These are phyloP conservation scores for Pseudognaphalium luteoalbum DNA, from an alignment of 129 eudicot genomes.

Conservation along the genomic window DNA sequence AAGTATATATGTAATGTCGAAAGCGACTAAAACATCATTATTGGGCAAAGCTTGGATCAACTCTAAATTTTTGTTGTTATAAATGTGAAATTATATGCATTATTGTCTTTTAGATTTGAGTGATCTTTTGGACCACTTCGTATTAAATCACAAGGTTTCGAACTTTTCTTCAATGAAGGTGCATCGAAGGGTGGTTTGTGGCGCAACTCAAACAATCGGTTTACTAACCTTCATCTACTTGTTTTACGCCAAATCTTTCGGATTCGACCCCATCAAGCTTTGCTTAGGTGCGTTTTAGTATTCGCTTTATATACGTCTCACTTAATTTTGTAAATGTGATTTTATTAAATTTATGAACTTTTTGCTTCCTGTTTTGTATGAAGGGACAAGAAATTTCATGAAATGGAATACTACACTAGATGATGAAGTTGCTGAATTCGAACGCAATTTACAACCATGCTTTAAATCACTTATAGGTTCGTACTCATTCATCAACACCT, in stretches of 20 bases:
- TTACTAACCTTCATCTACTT: slow-evolving; percentile 35
- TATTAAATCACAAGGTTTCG: not conserved
- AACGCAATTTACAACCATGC: slow-evolving; percentile 16
- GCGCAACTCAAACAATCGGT: slow-evolving; percentile 30
- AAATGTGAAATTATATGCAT: not conserved
- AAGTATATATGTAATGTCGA: slow-evolving; percentile 16
- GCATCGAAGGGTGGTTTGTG: slow-evolving; percentile 27
- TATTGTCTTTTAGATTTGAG: not conserved
- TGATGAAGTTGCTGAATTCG: slow-evolving; percentile 9
- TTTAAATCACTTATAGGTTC: slow-evolving; percentile 32
- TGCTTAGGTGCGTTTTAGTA: slow-evolving; percentile 24
- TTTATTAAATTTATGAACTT: not conserved
- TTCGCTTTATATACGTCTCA: not conserved
- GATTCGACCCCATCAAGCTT: slow-evolving; percentile 29
- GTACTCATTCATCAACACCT: not conserved
- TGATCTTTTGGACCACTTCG: not conserved
- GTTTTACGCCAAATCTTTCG: slow-evolving; percentile 33
- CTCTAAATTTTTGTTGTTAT: slow-evolving; percentile 12
- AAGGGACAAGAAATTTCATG: slow-evolving; percentile 13
- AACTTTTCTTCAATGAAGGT: slow-evolving; percentile 25
- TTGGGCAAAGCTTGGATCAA: slow-evolving; percentile 21
- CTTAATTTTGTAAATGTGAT: not conserved
- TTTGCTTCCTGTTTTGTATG: not conserved
- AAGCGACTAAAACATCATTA: slow-evolving; percentile 24
- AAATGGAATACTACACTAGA: slow-evolving; percentile 20